Conservation (phyloP, 768 basidiomycete genomes). For the Rhodotorula graminis region DNA sequence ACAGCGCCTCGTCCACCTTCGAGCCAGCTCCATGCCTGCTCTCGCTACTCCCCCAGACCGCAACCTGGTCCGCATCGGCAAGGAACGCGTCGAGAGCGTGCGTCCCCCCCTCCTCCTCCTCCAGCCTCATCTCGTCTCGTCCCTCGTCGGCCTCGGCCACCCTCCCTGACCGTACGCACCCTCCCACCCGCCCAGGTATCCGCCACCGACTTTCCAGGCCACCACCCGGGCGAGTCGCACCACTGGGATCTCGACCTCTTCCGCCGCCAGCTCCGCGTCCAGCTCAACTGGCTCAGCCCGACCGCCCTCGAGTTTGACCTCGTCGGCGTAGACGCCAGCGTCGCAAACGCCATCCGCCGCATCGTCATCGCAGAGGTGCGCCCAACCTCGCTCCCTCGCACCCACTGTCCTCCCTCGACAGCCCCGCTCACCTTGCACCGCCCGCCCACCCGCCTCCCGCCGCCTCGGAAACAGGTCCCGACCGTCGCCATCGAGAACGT, state of each 20-base stretch:
- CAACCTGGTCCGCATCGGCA: constrained; percentile 29
- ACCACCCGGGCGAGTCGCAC: constrained; percentile 77
- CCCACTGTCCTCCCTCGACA: background rate
- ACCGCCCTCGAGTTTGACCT: constrained; percentile 78
- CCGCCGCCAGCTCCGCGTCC: constrained; percentile 50
- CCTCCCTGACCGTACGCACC: background rate
- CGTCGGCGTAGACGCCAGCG: constrained; percentile 88
- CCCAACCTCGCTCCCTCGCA: constrained; percentile 5
- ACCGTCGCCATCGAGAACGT: constrained; percentile 84
- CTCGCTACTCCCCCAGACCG: constrained; percentile 18
- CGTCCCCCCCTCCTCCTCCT: background rate
- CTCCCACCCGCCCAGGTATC: constrained; percentile 58
- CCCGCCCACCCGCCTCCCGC: too few species aligned
- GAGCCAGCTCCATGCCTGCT: background rate
- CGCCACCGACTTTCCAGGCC: constrained; percentile 84
- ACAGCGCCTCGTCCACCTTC: background rate
- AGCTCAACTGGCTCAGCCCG: constrained; percentile 53
- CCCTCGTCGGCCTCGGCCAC: background rate
- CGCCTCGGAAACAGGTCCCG: constrained; percentile 66
- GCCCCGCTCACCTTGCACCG: too few species aligned
- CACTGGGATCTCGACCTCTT: constrained; percentile 75
- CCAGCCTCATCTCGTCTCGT: background rate
- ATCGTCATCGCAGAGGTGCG: constrained; percentile 89
- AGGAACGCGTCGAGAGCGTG: constrained; percentile 39
- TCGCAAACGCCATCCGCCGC: constrained; percentile 88